A percentile compares a stretch with the other conserved stretches of the same genome.
Evolutionary conservation across 345 rosid genomes (phyloP).

Genomic region (Litchi chinensis): DNA sequence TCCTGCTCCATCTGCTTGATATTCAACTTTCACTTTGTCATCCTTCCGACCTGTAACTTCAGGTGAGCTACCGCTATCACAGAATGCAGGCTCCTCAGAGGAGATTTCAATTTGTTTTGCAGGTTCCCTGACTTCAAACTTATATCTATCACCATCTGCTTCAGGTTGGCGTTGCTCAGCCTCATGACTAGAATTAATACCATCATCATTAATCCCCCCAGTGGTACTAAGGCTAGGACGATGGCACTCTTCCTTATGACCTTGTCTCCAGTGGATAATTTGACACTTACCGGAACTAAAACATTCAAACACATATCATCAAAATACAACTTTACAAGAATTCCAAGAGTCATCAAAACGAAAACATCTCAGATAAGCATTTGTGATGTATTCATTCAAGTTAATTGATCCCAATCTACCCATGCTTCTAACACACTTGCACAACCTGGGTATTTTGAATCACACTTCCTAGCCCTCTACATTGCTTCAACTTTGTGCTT

Average conservation of each 20-base stretch:
- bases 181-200: conserved; percentile 33
- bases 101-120: conserved; percentile 37
- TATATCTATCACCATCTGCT: conserved; percentile 22
- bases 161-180: conserved; percentile 33
- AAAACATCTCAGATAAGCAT: not conserved
- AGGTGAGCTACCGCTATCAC: conserved; percentile 34
- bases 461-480: conserved; percentile 3
- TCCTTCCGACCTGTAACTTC: conserved; percentile 36
- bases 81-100: conserved; percentile 31
- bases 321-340: not conserved
- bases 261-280: conserved; percentile 94
- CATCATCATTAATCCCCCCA: conserved; percentile 35
- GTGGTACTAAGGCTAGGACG: conserved; percentile 46
- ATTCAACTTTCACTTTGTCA: conserved; percentile 45
- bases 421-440: not conserved
- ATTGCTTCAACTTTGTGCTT: not conserved
- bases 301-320: conserved; percentile 28
- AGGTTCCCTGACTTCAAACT: conserved; percentile 32
- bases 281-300: conserved; percentile 90
- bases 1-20: conserved; percentile 45
- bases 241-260: conserved; percentile 85
- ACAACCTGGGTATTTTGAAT: not conserved
- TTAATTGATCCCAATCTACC: not conserved
- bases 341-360: not conserved
- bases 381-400: not conserved